phyloP scores from a whole-genome alignment of 1,139 yeast species.

The Fermentozyma sake region DNA sequence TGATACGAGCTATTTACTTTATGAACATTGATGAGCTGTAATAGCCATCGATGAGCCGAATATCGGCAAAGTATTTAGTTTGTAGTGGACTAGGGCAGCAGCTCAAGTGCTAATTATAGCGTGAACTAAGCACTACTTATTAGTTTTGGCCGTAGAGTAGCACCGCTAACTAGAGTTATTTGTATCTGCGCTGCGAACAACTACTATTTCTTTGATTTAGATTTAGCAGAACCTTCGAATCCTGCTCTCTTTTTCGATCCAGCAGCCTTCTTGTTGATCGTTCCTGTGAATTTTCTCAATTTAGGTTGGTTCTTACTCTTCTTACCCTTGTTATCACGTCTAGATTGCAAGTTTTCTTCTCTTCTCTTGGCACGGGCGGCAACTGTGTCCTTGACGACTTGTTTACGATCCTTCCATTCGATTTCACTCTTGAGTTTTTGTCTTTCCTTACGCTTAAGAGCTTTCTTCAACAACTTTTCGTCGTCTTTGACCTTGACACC shows the following conservation, averaged over 20 bases:
- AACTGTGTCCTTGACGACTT: slow-evolving; percentile 69
- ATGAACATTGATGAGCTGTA: no score
- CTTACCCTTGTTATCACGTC: slow-evolving; percentile 77
- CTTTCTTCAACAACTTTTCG: slow-evolving; percentile 79
- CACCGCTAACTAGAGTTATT: no score
- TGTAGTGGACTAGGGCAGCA: no score
- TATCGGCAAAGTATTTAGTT: no score
- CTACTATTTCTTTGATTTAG: slow-evolving; percentile 26
- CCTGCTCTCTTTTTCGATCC: slow-evolving; percentile 51
- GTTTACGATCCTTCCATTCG: slow-evolving; percentile 86
- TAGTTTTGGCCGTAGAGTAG: no score
- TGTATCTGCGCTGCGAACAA: no score
- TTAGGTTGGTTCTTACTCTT: slow-evolving; percentile 63
- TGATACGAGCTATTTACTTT: no score
- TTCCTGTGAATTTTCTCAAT: slow-evolving; percentile 65
- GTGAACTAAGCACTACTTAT: no score
- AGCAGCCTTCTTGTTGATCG: slow-evolving; percentile 31
- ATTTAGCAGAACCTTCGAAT: slow-evolving; percentile 50
- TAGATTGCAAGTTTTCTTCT: slow-evolving; percentile 80
- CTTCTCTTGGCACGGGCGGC: slow-evolving; percentile 77
- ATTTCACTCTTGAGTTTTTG: slow-evolving; percentile 75
- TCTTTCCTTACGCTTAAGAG: slow-evolving; percentile 77
- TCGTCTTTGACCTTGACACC: slow-evolving; percentile 88
- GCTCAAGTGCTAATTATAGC: no score
- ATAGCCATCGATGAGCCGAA: no score